Evolutionary conservation across 805 yeast genomes (phyloP), one percentile per base, ranked within the genome.

Genomic region (Millerago galiae): DNA sequence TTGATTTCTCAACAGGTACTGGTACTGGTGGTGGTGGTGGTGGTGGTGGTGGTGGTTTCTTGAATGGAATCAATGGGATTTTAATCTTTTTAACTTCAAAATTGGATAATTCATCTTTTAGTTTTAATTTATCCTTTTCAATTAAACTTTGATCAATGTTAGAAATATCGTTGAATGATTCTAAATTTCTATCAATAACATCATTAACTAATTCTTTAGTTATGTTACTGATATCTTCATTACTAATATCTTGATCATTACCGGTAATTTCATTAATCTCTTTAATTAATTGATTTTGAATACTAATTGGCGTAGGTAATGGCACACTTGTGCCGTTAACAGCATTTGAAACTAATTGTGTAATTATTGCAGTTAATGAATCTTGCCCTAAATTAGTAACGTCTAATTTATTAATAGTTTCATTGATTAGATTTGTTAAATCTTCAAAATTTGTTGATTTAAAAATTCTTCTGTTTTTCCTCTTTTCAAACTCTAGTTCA

Each of bases 401-500:
- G 5, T 69, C 62, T 16, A 82, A 69, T 21, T 67, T 69, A 42
- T 24, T 50, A 42, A 61, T 47, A 3, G 56, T 49, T 38, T 56
- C 59, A 34, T 54, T 50, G 30, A 62, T 53, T 15, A 59, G 45
- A 29, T 42, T 37, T 15, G 59, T 50, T 31, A 60, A 41, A 25
- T 59, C 62, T 37, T 59, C 62, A 32, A 55, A 40, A 25, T 59
- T 60, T 14, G 58, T 58, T 34, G 51, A 71, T 55, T 75, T 71
- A 40, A 70, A 66, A 32, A 79, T 50, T 41, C 95, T 65, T 54
- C 77, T 79, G 43, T 72, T 74, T 51, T 78, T 77, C 24, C 95
- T 70, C 48, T 71, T 74, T 37, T 70, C 74, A 56, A 84, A 87
- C 58, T 88, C 95, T 3, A 68, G 67, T 30, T 79, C 82, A 29